phyloP scores from a whole-genome alignment of 1,284 basidiomycete genomes.

The Sporisorium scitamineum region DNA sequence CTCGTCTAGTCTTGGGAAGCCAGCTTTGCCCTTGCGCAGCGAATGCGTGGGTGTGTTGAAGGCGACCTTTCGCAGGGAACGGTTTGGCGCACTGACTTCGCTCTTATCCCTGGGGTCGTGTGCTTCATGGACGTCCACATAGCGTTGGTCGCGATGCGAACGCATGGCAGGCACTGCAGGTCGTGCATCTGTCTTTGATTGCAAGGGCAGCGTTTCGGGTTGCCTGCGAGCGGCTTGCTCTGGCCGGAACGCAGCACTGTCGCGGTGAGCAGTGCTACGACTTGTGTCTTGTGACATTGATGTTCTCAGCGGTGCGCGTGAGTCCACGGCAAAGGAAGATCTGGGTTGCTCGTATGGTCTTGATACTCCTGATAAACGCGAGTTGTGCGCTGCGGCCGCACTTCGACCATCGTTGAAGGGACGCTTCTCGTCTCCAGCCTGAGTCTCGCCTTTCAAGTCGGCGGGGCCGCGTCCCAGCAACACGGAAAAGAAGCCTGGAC shows the following conservation, averaged over 20 bases:
- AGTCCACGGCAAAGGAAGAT: background rate
- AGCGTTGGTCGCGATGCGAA: background rate
- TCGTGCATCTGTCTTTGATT: constrained; percentile 3
- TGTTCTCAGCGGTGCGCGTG: constrained; percentile 6
- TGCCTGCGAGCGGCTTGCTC: constrained; percentile 10
- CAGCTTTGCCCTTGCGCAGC: constrained; percentile 21
- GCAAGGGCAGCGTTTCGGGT: background rate
- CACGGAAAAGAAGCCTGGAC: constrained; percentile 39
- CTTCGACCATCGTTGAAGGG: background rate
- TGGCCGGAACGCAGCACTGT: background rate
- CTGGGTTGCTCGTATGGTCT: background rate
- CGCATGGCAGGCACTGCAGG: constrained; percentile 13
- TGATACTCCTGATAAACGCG: background rate
- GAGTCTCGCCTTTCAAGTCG: constrained; percentile 2
- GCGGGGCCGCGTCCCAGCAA: constrained; percentile 29
- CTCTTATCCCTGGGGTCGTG: background rate
- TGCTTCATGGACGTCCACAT: constrained; percentile 10
- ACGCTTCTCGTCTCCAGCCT: constrained; percentile 8
- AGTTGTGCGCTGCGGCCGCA: background rate
- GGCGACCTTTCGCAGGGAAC: constrained; percentile 13
- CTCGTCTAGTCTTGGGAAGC: constrained; percentile 1
- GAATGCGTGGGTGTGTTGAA: constrained; percentile 34
- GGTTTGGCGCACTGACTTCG: background rate
- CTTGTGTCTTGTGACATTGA: constrained; percentile 9
- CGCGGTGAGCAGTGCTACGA: background rate